phyloP scores from a whole-genome alignment of 2,329 filamentous ascomycete species.

The Blumeria hordei region DNA sequence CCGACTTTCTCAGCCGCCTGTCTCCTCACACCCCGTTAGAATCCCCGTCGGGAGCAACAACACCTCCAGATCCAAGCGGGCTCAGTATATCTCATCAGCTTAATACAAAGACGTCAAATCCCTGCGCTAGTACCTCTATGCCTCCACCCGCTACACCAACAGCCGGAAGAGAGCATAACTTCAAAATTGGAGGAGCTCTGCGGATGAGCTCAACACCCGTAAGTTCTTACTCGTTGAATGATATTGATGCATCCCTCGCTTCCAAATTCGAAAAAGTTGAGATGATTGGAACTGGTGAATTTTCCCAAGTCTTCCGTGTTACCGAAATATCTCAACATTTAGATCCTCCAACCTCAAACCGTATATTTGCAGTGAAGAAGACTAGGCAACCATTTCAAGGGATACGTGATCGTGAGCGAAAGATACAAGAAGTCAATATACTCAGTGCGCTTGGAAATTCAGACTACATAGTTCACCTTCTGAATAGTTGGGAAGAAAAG shows the following conservation, averaged over 20 bases:
- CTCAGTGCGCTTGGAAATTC: constrained; percentile 53
- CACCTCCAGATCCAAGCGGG: constrained; percentile 57
- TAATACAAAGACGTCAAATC: constrained; percentile 10
- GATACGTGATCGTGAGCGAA: constrained; percentile 53
- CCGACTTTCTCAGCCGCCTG: constrained; percentile 22
- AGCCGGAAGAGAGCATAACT: constrained; percentile 26
- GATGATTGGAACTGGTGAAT: constrained; percentile 67
- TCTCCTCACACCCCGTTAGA: constrained; percentile 65
- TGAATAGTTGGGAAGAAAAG: constrained; percentile 72
- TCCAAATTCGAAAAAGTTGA: constrained; percentile 62
- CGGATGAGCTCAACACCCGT: constrained; percentile 43
- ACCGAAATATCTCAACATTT: constrained; percentile 20
- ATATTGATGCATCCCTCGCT: constrained; percentile 51
- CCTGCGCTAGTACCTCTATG: constrained; percentile 17
- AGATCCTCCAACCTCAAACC: constrained; percentile 26
- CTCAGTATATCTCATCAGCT: constrained; percentile 52
- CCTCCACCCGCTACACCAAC: constrained; percentile 68
- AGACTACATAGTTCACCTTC: constrained; percentile 66
- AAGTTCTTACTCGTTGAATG: constrained; percentile 41
- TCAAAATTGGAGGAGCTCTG: constrained; percentile 27
- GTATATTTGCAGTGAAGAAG: constrained; percentile 85
- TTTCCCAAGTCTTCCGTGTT: constrained; percentile 77
- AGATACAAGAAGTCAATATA: constrained; percentile 62
- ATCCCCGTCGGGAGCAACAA: constrained; percentile 45
- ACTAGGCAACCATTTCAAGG: constrained; percentile 60